Base-by-base conservation (phyloP, 2,329 filamentous ascomycete genomes). In the Cylindrodendrum hubeiense region DNA sequence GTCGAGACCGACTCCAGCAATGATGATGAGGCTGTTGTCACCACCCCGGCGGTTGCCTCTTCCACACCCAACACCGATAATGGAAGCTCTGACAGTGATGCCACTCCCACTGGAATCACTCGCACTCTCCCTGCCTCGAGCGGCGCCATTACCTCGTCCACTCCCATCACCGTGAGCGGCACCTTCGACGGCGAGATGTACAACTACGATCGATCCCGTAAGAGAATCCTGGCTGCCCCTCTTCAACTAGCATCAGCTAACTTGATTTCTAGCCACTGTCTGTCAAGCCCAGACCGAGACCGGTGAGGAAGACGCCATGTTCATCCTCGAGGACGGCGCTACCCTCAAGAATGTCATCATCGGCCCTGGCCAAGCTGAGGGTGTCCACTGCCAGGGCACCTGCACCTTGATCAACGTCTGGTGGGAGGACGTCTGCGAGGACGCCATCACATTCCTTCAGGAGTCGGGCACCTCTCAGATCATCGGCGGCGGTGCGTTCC, bases 331-430 rank as follows among this genome's bases (percentile, higher is more conserved):
- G 72, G 78, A 83, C 52, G 85, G 85, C 47, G 86, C 81, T 39
- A 84, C 80, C n/a, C 74, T 87, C 28, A 81, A 79, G 65, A 87
- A 87, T 71, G 84, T 84, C 72, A 85, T 87, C 71, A 86, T 87
- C 60, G 84, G 86, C 8, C 79, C 79, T 15, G 80, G 83, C 63
- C 79, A 85, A 65, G 79, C 81, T 24, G 85, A 85, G 74, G 85
- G 81, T 55, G 79, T 87, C 22, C 84, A 87, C 77, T 87, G 85
- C 75, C 75, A 81, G 56, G 84, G 83, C 21, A 74, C 78, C 13
- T 86, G 84, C 70, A 79, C 75, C 5, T 66, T 79, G 19, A 76
- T 77, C 65, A 79, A 79, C 67, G 80, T 82, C 63, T 80, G 78
- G 79, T 80, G 77, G 73, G 73, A 75, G 33, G 76, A 81, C 33